Evolutionary conservation across 164 flowering plant species (phyloP).

Genomic region (Annona cherimola): DNA sequence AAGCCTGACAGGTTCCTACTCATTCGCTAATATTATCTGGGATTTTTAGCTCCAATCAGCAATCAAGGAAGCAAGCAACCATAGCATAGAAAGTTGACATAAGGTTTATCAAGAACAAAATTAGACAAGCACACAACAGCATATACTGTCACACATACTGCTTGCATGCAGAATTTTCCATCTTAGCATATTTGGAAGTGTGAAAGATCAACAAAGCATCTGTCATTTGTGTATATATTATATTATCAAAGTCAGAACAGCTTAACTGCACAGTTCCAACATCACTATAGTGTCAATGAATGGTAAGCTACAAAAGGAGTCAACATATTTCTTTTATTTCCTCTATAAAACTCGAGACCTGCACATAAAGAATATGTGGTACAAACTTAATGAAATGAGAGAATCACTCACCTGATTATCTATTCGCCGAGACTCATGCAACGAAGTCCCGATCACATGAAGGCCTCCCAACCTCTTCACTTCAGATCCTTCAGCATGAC

Average conservation of each 20-base stretch:
- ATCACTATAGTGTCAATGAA: not conserved
- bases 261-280: not conserved
- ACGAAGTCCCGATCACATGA: slow-evolving; percentile 96
- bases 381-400: not conserved
- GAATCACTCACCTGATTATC: slow-evolving; percentile 77
- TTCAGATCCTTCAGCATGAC: slow-evolving; percentile 72
- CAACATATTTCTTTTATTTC: no score
- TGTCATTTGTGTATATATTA: not conserved
- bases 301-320: not conserved
- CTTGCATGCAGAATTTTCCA: not conserved
- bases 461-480: slow-evolving; percentile 95
- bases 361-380: not conserved
- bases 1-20: no score
- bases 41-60: no score
- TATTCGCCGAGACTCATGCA: slow-evolving; percentile 95
- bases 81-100: no score
- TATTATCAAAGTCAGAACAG: not conserved
- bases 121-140: not conserved
- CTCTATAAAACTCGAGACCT: no score
- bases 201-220: not conserved
- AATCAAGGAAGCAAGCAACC: not conserved
- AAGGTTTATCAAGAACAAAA: not conserved
- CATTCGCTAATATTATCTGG: no score
- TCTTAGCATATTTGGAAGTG: not conserved
- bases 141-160: not conserved